Conservation (phyloP, 768 basidiomycete species). For the Tremella fuciformis region DNA sequence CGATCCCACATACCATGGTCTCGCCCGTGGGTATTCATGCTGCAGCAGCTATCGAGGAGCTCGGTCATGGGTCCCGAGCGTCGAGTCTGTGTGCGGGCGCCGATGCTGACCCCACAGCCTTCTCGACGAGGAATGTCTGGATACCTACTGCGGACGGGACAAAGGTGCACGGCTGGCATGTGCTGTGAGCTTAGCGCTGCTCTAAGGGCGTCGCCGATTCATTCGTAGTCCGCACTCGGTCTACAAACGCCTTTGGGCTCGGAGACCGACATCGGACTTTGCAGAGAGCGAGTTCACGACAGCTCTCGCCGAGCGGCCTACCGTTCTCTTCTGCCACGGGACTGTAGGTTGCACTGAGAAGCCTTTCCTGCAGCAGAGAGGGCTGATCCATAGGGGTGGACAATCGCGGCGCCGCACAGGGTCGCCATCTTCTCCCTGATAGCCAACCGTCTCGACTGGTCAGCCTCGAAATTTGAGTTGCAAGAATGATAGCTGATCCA, state of each 20-base stretch:
- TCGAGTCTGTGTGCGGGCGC: not conserved
- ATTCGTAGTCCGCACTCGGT: slow-evolving; percentile 2
- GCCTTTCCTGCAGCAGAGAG: not conserved
- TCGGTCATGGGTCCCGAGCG: not conserved
- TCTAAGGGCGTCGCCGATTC: not conserved
- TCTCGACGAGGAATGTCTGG: slow-evolving; percentile 2
- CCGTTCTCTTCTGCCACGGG: not conserved
- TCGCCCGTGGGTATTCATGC: not conserved
- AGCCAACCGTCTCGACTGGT: slow-evolving; percentile 3
- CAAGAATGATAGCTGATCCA: not conserved
- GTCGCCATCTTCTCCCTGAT: not conserved
- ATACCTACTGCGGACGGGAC: slow-evolving; percentile 1
- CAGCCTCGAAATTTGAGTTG: not conserved
- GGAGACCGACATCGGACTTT: not conserved
- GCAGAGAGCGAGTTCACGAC: not conserved
- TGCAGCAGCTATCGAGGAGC: not conserved
- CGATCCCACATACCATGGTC: not conserved
- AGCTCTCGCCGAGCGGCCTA: not conserved
- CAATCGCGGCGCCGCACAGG: not conserved
- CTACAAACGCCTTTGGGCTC: not conserved
- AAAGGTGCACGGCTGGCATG: slow-evolving; percentile 3
- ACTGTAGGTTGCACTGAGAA: not conserved
- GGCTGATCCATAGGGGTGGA: not conserved
- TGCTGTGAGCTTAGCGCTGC: slow-evolving; percentile 1
- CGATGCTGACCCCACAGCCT: not conserved